These are phyloP conservation scores for Trichaptum fuscoviolaceum DNA, from an alignment of 768 basidiomycete species.

Conservation along the genomic window DNA sequence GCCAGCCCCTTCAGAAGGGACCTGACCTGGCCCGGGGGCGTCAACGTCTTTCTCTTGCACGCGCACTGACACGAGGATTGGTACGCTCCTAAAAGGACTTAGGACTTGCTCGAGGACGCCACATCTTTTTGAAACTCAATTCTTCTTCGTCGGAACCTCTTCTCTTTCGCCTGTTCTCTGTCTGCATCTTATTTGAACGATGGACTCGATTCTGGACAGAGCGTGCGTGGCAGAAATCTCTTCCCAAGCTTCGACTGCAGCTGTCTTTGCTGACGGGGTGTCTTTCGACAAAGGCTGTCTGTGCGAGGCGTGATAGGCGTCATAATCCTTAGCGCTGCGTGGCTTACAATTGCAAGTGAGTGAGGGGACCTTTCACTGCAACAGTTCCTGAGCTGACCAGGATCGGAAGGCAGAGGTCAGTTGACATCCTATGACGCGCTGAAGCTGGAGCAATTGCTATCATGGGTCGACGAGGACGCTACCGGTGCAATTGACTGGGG, in stretches of 20 bases:
- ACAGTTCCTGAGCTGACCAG: not conserved
- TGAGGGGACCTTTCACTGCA: not conserved
- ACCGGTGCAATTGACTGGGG: not conserved
- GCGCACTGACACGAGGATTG: not conserved
- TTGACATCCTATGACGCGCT: not conserved
- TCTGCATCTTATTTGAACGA: not conserved
- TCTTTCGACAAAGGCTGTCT: not conserved
- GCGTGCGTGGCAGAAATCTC: not conserved
- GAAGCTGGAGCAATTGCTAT: not conserved
- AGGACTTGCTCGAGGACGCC: not conserved
- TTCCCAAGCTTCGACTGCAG: not conserved
- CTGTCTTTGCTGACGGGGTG: not conserved
- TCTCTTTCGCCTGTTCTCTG: not conserved
- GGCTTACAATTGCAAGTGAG: not conserved
- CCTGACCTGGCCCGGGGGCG: too few species aligned
- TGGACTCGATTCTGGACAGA: not conserved
- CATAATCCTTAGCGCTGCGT: not conserved
- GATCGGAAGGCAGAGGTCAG: not conserved
- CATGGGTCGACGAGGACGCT: not conserved
- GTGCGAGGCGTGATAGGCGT: not conserved
- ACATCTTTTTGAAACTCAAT: not conserved
- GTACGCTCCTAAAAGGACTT: not conserved
- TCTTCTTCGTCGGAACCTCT: not conserved
- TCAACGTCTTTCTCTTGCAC: not conserved
- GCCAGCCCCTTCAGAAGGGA: not conserved